Evolutionary conservation across 352 stramenopile genomes (phyloP).

Genomic region (Pythium apleroticum): DNA sequence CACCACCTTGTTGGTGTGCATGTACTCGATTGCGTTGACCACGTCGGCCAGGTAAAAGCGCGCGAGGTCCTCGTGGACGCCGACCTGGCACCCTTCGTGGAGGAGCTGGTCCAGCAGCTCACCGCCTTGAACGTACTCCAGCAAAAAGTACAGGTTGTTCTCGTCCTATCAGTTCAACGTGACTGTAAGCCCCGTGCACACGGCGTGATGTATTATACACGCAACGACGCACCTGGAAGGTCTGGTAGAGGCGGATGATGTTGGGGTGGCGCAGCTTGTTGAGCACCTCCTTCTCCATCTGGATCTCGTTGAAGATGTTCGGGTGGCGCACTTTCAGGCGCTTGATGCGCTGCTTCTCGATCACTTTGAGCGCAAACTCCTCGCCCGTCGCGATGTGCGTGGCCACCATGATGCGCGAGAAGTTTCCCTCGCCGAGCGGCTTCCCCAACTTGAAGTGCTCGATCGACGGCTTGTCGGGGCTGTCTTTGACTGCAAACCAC

Average conservation of each 20-base stretch:
- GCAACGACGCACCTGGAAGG: slow-evolving; percentile 82
- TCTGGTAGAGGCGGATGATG: slow-evolving; percentile 94
- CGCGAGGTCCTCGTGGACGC: slow-evolving; percentile 72
- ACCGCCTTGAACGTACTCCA: slow-evolving; percentile 91
- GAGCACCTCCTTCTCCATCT: slow-evolving; percentile 96
- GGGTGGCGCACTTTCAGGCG: slow-evolving; percentile 91
- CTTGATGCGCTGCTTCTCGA: slow-evolving; percentile 90
- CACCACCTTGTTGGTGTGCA: slow-evolving; percentile 91
- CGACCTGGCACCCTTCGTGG: slow-evolving; percentile 70
- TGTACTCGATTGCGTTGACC: slow-evolving; percentile 91
- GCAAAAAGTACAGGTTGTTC: slow-evolving; percentile 94
- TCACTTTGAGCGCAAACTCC: slow-evolving; percentile 96
- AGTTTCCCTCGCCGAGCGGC: slow-evolving; percentile 91
- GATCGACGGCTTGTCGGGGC: slow-evolving; percentile 68
- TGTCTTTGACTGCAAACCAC: slow-evolving; percentile 61
- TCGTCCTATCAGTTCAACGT: too few species aligned
- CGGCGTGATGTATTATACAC: neutral
- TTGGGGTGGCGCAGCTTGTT: slow-evolving; percentile 88
- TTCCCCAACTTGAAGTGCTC: slow-evolving; percentile 67
- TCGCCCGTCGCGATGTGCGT: slow-evolving; percentile 90
- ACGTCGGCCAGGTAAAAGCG: slow-evolving; percentile 89
- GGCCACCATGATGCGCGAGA: slow-evolving; percentile 91
- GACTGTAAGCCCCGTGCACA: too few species aligned
- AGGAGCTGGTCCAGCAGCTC: slow-evolving; percentile 94
- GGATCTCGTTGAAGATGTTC: slow-evolving; percentile 98